phyloP scores from a whole-genome alignment of 2,329 filamentous ascomycete genomes.

The Fusarium temperatum region DNA sequence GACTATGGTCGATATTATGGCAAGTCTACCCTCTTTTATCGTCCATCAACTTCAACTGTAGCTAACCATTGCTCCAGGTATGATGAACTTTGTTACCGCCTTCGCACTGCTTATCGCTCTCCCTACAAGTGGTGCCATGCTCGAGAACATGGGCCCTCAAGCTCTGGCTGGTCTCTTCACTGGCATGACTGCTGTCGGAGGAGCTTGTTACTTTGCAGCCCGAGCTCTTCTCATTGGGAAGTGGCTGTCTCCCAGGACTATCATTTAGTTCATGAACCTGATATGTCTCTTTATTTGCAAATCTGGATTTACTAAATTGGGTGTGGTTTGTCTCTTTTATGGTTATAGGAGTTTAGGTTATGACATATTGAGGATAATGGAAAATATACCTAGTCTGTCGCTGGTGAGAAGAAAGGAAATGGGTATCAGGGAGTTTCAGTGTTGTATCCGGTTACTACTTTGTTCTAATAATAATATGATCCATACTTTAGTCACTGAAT shows the following conservation, averaged over 20 bases:
- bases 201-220: slow-evolving; percentile 44
- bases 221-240: slow-evolving; percentile 39
- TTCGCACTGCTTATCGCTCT: slow-evolving; percentile 57
- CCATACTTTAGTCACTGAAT: background rate
- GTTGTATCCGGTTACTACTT: background rate
- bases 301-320: background rate
- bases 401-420: background rate
- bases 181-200: slow-evolving; percentile 51
- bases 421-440: background rate
- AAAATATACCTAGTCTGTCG: background rate
- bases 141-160: slow-evolving; percentile 55
- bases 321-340: background rate
- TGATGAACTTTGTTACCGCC: slow-evolving; percentile 56
- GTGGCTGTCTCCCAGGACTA: slow-evolving; percentile 33
- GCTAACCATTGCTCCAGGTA: slow-evolving; percentile 45
- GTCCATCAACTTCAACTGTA: background rate
- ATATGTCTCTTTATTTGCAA: background rate
- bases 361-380: background rate
- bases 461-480: background rate
- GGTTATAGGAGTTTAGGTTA: background rate
- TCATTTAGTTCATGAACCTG: slow-evolving; percentile 12
- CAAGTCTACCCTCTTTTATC: background rate
- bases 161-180: slow-evolving; percentile 57
- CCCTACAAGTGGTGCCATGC: slow-evolving; percentile 55
- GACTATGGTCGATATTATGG: slow-evolving; percentile 57